These are phyloP conservation scores for Thinopyrum elongatum DNA, from an alignment of 176 grass and related monocot species.

Conservation along the genomic window DNA sequence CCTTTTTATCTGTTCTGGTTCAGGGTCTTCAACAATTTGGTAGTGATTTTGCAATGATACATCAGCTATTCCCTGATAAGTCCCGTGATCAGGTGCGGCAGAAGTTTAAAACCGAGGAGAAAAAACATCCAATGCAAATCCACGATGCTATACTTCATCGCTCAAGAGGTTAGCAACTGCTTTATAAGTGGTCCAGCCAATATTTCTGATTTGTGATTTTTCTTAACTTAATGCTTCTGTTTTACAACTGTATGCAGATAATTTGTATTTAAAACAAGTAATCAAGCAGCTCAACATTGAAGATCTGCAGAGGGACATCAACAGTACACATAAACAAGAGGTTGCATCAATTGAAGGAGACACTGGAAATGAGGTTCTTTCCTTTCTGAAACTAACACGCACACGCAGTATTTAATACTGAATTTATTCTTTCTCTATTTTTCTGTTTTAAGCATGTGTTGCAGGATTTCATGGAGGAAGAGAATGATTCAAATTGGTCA, in stretches of 20 bases:
- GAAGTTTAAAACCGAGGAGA: conserved; percentile 88
- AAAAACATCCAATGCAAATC: conserved; percentile 57
- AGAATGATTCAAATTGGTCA: conserved; percentile 20
- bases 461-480: conserved; percentile 13
- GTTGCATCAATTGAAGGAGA: conserved; percentile 21
- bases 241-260: conserved; percentile 46
- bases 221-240: conserved; percentile 1
- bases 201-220: conserved; percentile 2
- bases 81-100: conserved; percentile 62
- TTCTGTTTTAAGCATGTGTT: conserved; percentile 7
- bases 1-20: conserved; percentile 8
- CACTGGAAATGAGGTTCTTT: conserved; percentile 33
- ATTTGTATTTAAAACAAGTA: conserved; percentile 68
- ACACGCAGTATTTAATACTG: background rate
- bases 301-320: conserved; percentile 20
- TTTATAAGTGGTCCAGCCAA: background rate
- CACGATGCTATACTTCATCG: conserved; percentile 66
- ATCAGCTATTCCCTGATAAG: conserved; percentile 67
- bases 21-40: conserved; percentile 92
- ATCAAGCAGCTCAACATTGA: conserved; percentile 67
- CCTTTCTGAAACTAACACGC: background rate
- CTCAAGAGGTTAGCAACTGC: conserved; percentile 44
- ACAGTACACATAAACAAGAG: conserved; percentile 22
- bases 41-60: conserved; percentile 90
- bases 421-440: background rate